Evolutionary conservation across 164 flowering plant species (phyloP).

Genomic region (Stephania japonica): DNA sequence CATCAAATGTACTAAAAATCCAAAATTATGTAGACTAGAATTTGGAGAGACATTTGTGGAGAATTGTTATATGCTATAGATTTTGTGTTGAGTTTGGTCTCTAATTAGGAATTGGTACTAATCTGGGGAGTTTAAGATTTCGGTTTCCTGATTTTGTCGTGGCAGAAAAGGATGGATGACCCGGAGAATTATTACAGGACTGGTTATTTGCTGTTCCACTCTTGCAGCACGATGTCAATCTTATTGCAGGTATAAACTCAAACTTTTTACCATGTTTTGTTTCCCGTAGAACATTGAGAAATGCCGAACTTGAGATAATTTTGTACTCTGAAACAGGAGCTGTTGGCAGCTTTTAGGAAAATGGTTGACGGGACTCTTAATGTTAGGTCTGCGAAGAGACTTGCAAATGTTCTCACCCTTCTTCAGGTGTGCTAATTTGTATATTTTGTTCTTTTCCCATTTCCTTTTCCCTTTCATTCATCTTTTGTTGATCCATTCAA

Average conservation of each 20-base stretch:
- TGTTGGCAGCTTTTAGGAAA: constrained; percentile 20
- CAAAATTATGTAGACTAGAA: background rate
- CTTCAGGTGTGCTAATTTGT: constrained; percentile 26
- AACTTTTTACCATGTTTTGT: background rate
- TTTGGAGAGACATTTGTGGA: background rate
- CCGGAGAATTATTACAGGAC: constrained; percentile 9
- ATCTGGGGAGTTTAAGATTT: background rate
- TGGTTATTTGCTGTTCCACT: constrained; percentile 20
- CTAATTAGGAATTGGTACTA: background rate
- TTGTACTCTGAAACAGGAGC: constrained; percentile 30
- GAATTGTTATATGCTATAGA: background rate
- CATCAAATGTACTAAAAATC: too few species aligned
- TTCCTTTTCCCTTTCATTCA: background rate
- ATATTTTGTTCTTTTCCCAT: background rate
- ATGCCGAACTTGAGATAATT: background rate
- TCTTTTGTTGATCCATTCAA: constrained; percentile 1
- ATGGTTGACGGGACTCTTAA: constrained; percentile 20
- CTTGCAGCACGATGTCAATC: constrained; percentile 36
- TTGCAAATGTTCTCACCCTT: constrained; percentile 44
- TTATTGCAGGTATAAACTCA: constrained; percentile 30
- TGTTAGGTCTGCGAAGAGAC: constrained; percentile 29
- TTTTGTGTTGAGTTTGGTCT: background rate
- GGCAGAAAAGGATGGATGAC: constrained; percentile 24
- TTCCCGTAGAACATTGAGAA: background rate
- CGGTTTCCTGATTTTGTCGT: background rate